Conservation (phyloP, 2,329 filamentous ascomycete species). For the Colletotrichum ledebouriae region DNA sequence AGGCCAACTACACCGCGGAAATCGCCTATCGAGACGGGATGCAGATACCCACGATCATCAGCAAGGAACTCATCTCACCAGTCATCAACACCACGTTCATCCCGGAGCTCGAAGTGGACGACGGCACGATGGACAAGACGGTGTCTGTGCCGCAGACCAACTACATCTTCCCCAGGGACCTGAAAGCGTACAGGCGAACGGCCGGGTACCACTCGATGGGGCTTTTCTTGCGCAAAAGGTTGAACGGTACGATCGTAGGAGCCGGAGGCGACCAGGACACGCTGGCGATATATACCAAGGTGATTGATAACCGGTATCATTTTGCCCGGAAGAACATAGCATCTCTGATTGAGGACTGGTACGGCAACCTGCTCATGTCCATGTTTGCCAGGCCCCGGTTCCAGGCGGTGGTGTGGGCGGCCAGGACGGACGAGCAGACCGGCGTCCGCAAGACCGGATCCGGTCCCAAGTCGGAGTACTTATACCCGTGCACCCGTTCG, state of each 20-base stretch:
- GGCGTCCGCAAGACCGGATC: constrained; percentile 28
- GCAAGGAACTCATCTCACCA: constrained; percentile 43
- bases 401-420: constrained; percentile 50
- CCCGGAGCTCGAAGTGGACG: constrained; percentile 43
- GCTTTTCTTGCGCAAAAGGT: constrained; percentile 46
- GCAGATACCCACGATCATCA: constrained; percentile 45
- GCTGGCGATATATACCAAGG: constrained; percentile 54
- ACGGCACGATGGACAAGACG: constrained; percentile 52
- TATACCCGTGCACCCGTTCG: constrained; percentile 48
- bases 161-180: constrained; percentile 46
- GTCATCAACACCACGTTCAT: constrained; percentile 49
- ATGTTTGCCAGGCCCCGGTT: constrained; percentile 52
- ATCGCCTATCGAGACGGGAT: constrained; percentile 47
- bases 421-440: constrained; percentile 39
- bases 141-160: constrained; percentile 46
- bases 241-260: constrained; percentile 49
- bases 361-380: constrained; percentile 52
- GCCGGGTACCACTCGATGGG: constrained; percentile 52
- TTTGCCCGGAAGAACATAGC: constrained; percentile 46
- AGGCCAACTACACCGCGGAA: constrained; percentile 49
- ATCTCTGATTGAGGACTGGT: constrained; percentile 45
- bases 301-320: constrained; percentile 51
- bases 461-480: constrained; percentile 31
- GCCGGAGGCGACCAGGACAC: constrained; percentile 46
- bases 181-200: constrained; percentile 47